These are phyloP conservation scores for Vigna reflexopilosa DNA, from an alignment of 306 rosid species.

Conservation along the genomic window DNA sequence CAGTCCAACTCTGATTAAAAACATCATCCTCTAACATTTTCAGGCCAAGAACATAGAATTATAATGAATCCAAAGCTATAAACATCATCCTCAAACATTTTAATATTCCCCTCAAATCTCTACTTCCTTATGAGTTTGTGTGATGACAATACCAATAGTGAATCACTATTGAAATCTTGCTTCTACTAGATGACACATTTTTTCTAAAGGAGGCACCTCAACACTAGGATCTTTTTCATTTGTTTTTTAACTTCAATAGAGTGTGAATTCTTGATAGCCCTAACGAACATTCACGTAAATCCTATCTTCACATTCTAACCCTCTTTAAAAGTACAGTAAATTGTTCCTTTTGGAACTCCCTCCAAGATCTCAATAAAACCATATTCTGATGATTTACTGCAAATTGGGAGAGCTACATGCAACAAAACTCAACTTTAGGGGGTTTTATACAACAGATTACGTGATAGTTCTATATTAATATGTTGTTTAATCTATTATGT, in stretches of 20 bases:
- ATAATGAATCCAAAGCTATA: too few species aligned
- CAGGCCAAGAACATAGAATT: too few species aligned
- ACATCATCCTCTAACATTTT: too few species aligned
- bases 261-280: conserved; percentile 17
- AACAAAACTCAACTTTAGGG: not conserved
- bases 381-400: conserved; percentile 3
- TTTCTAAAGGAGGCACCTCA: not conserved
- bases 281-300: not conserved
- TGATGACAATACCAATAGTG: not conserved
- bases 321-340: not conserved
- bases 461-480: not conserved
- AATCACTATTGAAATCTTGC: not conserved
- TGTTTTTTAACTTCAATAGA: not conserved
- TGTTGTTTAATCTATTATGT: not conserved
- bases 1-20: too few species aligned
- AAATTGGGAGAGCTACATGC: conserved; percentile 1
- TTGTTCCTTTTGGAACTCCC: not conserved
- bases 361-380: not conserved
- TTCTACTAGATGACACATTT: not conserved
- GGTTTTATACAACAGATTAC: conserved; percentile 18
- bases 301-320: not conserved
- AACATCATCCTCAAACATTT: too few species aligned
- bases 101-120: not conserved
- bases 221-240: not conserved
- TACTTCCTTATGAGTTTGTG: not conserved